Conservation (phyloP, 2,329 filamentous ascomycete species). For the Corynespora cassiicola region DNA sequence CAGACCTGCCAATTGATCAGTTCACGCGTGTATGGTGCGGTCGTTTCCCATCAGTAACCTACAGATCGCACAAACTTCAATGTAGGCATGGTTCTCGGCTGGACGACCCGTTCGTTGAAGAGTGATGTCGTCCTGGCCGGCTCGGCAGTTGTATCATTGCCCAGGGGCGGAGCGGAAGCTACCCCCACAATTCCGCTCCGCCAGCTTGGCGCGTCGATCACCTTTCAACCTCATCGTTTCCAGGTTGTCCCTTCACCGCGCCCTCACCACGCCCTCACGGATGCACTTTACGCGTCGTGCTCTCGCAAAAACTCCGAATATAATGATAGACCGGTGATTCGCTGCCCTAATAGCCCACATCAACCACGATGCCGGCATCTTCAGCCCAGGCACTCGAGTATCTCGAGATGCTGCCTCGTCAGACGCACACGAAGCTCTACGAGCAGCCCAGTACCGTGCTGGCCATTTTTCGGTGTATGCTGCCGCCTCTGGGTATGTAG, state of each 20-base stretch:
- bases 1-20: conserved; percentile 67
- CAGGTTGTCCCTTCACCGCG: too few relatives aligned
- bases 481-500: conserved; percentile 79
- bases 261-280: too few relatives aligned
- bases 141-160: conserved; percentile 19
- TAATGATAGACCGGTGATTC: conserved; percentile 42
- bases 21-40: conserved; percentile 7
- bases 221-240: conserved; percentile 18
- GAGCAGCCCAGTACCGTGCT: conserved; percentile 94
- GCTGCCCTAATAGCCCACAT: conserved; percentile 31
- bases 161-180: conserved; percentile 14
- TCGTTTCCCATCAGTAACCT: conserved; percentile 44
- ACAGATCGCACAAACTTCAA: conserved; percentile 71
- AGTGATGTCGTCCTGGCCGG: conserved; percentile 25
- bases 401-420: conserved; percentile 87
- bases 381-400: conserved; percentile 79
- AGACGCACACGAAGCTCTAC: conserved; percentile 90
- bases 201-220: conserved; percentile 31
- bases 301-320: conserved; percentile 14
- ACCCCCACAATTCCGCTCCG: conserved; percentile 26
- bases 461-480: conserved; percentile 96
- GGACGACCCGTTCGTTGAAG: conserved; percentile 11
- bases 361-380: conserved; percentile 59
- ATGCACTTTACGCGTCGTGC: conserved; percentile 20
- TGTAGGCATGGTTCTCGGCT: conserved; percentile 45